Base-by-base conservation (phyloP, 805 yeast genomes). In the Ogataea ramenticola region DNA sequence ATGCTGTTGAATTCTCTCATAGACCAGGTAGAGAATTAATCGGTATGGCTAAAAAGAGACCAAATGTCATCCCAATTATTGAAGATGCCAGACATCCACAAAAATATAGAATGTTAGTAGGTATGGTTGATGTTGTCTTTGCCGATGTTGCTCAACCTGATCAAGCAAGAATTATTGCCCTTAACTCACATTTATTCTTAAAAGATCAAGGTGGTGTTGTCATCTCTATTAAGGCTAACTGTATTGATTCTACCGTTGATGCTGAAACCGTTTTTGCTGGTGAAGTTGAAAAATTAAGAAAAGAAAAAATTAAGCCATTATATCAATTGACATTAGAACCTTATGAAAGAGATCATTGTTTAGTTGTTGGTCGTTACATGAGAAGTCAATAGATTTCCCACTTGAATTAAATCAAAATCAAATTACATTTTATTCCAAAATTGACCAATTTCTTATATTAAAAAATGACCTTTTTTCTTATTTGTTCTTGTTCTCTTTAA, bases 11-110 rank as follows among this genome's bases (percentile, higher is more conserved):
- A 75, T 93, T 93, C 76, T 89, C 97, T 52, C 98, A 93, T 80
- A 86, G 99, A 80, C 96, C 98, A 64, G 99, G 99, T 69, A 86
- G 99, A 79, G 99, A 93, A 72, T 80, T 93, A 72, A 91, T 93
- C 62, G 87, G 95, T 62, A 93, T 93, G 99, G 99, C 99, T 66
- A 93, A 91, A 82, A 93, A 93, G 95, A 87, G 99, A 80, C 98
- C 99, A 54, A 93, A 93, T 65, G 95, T 93, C 47, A 88, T 93
- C 56, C 99, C 99, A 62, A 93, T 93, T 70, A 90, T 93, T 67
- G 99, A 93, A 73, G 99, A 93, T 74, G 99, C 99, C 52, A 90
- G 99, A 78, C 99, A 93, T 74, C 99, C 99, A 64, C 99, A 93
- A 70, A 93, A 93, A 74, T 93, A 93, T 83, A 84, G 99, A 77